Percentiles rank a stretch among this genome's conserved stretches.
These are phyloP conservation scores for Aspergillus sp. DNA, from an alignment of 2,329 filamentous ascomycete genomes.

Conservation along the genomic window DNA sequence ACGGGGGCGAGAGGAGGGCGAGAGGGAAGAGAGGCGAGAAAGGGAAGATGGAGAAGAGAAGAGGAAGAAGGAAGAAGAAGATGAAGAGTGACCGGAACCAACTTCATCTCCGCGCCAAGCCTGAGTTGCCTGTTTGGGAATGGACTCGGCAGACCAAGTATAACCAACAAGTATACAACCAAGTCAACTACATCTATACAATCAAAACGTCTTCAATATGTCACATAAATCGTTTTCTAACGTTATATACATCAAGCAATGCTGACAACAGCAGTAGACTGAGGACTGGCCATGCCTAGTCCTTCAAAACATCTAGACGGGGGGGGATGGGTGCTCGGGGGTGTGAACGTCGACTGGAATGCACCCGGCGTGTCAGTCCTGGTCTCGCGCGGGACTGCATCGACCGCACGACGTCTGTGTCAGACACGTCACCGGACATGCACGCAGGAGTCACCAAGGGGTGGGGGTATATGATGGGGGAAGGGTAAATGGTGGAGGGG, in stretches of 20 bases:
- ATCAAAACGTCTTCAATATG: not conserved
- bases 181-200: not conserved
- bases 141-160: slow-evolving; percentile 1
- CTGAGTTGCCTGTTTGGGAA: slow-evolving; percentile 18
- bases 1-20: not conserved
- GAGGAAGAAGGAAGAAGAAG: slow-evolving; percentile 5
- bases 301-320: not conserved
- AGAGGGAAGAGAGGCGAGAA: not conserved
- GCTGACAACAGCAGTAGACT: not conserved
- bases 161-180: not conserved
- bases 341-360: not conserved
- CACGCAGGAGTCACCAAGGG: not conserved
- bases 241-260: not conserved
- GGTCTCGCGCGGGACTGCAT: not conserved
- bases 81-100: slow-evolving; percentile 3
- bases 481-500: not conserved
- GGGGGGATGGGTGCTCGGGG: not conserved
- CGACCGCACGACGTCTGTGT: not conserved
- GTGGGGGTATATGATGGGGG: not conserved
- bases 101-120: slow-evolving; percentile 18
- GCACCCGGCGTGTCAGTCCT: not conserved
- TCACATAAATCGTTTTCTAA: not conserved
- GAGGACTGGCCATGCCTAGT: no score
- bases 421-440: slow-evolving; percentile 7
- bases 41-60: slow-evolving; percentile 1